phyloP scores from a whole-genome alignment of 179 eudicot species.

The Pouteria campechiana region DNA sequence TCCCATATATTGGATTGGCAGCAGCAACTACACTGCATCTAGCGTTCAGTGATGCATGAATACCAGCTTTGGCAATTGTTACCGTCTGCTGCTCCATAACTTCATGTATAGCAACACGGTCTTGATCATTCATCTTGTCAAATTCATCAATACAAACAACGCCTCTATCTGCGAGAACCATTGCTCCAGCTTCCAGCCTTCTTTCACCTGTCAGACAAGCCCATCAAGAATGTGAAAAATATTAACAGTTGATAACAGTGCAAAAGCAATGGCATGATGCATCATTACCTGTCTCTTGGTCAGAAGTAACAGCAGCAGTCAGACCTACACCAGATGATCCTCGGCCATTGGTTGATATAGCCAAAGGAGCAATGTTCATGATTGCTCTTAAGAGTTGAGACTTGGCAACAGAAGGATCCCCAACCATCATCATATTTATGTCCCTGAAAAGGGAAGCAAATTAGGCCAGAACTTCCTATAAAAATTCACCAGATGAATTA shows the following conservation, averaged over 20 bases:
- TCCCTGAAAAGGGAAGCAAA: conserved; percentile 35
- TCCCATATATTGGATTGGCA: conserved; percentile 99
- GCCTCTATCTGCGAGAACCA: conserved; percentile 99
- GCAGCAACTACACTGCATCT: conserved; percentile 99
- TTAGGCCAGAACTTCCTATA: too few species aligned
- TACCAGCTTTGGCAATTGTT: conserved; percentile 99
- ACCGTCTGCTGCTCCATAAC: conserved; percentile 99
- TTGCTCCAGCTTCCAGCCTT: conserved; percentile 98
- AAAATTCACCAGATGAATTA: too few species aligned
- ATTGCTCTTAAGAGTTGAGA: conserved; percentile 96
- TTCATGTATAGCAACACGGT: conserved; percentile 99
- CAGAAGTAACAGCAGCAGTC: conserved; percentile 98
- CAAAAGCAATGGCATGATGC: neutral
- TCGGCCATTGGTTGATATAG: conserved; percentile 95
- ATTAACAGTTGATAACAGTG: neutral
- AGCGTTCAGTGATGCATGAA: conserved; percentile 97
- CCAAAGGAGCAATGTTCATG: conserved; percentile 96
- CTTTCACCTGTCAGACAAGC: conserved; percentile 62
- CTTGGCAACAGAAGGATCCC: conserved; percentile 99
- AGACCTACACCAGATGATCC: conserved; percentile 99
- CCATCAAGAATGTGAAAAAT: neutral
- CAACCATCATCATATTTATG: conserved; percentile 99
- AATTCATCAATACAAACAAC: conserved; percentile 98
- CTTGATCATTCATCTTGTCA: conserved; percentile 98
- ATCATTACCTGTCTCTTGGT: conserved; percentile 87